A percentile compares a stretch with the other conserved stretches of the same genome.
Conservation (phyloP, 768 basidiomycete genomes). For the Rickenella mellea region DNA sequence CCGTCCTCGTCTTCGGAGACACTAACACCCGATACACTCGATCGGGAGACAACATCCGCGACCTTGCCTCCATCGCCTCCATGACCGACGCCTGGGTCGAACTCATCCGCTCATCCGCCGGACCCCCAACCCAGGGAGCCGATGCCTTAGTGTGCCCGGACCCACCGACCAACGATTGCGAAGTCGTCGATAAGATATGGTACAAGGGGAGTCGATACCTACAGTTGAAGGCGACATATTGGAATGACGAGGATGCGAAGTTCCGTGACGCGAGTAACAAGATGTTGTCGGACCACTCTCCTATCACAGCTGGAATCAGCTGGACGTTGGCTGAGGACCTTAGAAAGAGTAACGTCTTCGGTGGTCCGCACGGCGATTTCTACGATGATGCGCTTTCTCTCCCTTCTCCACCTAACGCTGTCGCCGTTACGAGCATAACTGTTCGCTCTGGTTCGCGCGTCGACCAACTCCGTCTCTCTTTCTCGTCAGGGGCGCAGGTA, state of each 20-base stretch:
- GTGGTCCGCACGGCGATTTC: conserved; percentile 23
- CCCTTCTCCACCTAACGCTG: conserved; percentile 15
- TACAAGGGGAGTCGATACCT: conserved; percentile 16
- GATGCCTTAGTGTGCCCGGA: conserved; percentile 20
- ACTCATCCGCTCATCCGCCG: conserved; percentile 15
- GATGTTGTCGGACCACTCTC: conserved; percentile 28
- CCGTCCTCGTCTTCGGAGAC: conserved; percentile 28
- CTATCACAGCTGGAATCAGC: conserved; percentile 17
- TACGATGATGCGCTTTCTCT: conserved; percentile 22
- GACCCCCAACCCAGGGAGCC: conserved; percentile 19
- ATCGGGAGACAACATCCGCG: conserved; percentile 15
- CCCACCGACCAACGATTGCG: conserved; percentile 21
- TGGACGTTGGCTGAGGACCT: conserved; percentile 23
- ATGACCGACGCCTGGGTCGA: conserved; percentile 24
- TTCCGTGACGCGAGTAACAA: conserved; percentile 21
- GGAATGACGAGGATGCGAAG: conserved; percentile 22
- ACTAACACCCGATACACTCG: conserved; percentile 29
- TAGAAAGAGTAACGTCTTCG: conserved; percentile 22
- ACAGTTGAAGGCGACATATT: conserved; percentile 16
- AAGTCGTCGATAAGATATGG: conserved; percentile 31
- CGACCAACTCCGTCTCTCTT: conserved; percentile 21
- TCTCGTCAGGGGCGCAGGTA: conserved; percentile 11
- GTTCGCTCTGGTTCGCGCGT: conserved; percentile 22
- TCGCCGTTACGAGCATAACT: conserved; percentile 22
- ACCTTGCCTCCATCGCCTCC: conserved; percentile 14